Percentiles rank a stretch among this genome's conserved stretches.
Conservation (phyloP, 495 filamentous ascomycete genomes). For the Penicillium canariense region DNA sequence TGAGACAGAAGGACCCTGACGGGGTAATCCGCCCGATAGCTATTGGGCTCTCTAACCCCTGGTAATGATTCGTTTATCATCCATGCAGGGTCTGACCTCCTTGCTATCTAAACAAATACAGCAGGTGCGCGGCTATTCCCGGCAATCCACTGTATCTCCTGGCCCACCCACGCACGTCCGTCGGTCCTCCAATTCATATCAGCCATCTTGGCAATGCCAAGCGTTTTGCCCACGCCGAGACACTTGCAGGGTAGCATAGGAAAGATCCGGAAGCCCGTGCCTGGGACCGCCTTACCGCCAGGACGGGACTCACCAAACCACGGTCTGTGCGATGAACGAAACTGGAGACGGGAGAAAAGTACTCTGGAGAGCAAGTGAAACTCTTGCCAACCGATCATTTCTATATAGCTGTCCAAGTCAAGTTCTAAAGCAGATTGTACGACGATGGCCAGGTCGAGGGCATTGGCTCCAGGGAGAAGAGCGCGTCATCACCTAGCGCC, state of each 20-base stretch:
- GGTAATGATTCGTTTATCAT: neutral
- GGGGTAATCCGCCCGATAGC: neutral
- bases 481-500: constrained; percentile 34
- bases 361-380: neutral
- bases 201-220: neutral
- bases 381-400: neutral
- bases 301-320: neutral
- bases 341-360: too few relatives aligned
- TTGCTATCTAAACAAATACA: neutral
- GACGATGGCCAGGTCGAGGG: constrained; percentile 18
- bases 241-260: neutral
- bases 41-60: neutral
- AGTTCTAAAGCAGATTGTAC: constrained; percentile 14
- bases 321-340: neutral
- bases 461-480: constrained; percentile 28
- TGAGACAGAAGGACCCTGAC: neutral
- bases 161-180: neutral
- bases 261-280: neutral
- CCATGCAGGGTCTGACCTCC: neutral
- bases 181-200: neutral
- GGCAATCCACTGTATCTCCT: neutral
- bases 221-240: neutral
- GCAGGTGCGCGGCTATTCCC: neutral
- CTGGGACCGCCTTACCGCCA: neutral
- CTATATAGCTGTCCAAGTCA: neutral